Base-by-base conservation (phyloP, 225 moss, liverwort and hornwort genomes). In the Marchantia polymorpha region DNA sequence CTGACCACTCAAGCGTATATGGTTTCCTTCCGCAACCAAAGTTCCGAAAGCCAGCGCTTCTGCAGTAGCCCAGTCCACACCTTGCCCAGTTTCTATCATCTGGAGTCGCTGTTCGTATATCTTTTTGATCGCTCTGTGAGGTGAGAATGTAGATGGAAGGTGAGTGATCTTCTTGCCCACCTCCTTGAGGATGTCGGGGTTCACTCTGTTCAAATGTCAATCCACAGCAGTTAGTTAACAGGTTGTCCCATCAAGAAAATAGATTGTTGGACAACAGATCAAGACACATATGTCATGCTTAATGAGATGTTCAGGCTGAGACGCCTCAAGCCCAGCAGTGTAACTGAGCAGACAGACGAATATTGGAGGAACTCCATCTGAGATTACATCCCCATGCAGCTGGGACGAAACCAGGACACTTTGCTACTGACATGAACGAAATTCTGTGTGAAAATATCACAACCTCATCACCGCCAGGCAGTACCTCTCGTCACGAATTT, bases 31-130 rank as follows among this genome's bases (percentile, higher is more conserved):
- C 63, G 82, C 80, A 46, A 97, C 72, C 47, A 97, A 83, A 78
- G 96, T 97, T 68, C 87, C 96, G 88, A 99, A 99, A 72, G 97
- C 97, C 88, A 99, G 88, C 46, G 97, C 74, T 80, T 99, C 97
- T 50, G 94, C 94, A 26, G 88, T 92, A 64, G 94, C 97, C 97
- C 97, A 99, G 75, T 99, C 97, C 67, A 99, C 79, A 72, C 91
- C 92, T 78, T 83, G 80, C 80, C 91, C 93, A 2, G 88, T 89
- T 81, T 99, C 93, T 67, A 93, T 90, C 97, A 92, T 99, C 82
- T 90, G 83, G 71, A 4, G 83, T 63, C 97, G 81, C 66, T 91
- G 91, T 49, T 94, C 97, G 73, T 99, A 99, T 66, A 99, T 93
- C 79, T 88, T 93, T 85, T 92, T 91, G 26, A 99, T 97, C 50